These are phyloP conservation scores for Edaphochlamys debaryana DNA, from an alignment of 139 green algal genomes.

Conservation along the genomic window DNA sequence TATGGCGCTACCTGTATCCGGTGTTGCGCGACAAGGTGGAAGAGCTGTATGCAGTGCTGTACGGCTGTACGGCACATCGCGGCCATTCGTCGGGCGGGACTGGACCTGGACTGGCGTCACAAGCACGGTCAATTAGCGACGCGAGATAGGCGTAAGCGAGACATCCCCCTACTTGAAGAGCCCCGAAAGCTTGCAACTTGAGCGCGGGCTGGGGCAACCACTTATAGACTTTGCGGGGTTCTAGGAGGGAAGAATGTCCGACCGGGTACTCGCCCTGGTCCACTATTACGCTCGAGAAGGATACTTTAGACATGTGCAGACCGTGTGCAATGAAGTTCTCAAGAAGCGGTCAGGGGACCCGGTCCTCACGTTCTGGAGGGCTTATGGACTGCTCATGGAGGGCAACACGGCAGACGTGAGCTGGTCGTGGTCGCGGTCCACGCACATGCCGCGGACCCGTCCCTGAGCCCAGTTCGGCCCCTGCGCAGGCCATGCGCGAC, in stretches of 20 bases:
- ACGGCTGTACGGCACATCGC: too few relatives aligned
- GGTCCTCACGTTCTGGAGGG: slow-evolving; percentile 68
- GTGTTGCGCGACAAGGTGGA: too few relatives aligned
- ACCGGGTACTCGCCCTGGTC: slow-evolving; percentile 55
- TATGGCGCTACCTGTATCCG: too few relatives aligned
- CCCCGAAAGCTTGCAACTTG: too few relatives aligned
- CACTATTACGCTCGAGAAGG: slow-evolving; percentile 72
- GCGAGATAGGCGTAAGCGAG: too few relatives aligned
- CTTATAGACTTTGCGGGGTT: too few relatives aligned
- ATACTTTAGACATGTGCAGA: slow-evolving; percentile 68
- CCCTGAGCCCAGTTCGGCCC: background rate
- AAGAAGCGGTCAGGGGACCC: slow-evolving; percentile 60
- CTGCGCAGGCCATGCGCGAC: slow-evolving; percentile 67
- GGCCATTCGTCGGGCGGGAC: too few relatives aligned
- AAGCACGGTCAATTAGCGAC: too few relatives aligned
- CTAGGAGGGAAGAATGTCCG: slow-evolving; percentile 44
- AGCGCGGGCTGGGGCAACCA: too few relatives aligned
- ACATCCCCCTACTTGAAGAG: too few relatives aligned
- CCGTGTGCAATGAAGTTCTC: slow-evolving; percentile 69
- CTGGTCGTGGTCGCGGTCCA: slow-evolving; percentile 1
- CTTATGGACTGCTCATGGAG: slow-evolving; percentile 68
- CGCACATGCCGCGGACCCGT: slow-evolving; percentile 29
- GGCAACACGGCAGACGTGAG: slow-evolving; percentile 64
- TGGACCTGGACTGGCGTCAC: too few relatives aligned
- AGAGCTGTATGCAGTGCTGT: too few relatives aligned